These are phyloP conservation scores for Clavaria fumosa DNA, from an alignment of 768 basidiomycete species.

Conservation along the genomic window DNA sequence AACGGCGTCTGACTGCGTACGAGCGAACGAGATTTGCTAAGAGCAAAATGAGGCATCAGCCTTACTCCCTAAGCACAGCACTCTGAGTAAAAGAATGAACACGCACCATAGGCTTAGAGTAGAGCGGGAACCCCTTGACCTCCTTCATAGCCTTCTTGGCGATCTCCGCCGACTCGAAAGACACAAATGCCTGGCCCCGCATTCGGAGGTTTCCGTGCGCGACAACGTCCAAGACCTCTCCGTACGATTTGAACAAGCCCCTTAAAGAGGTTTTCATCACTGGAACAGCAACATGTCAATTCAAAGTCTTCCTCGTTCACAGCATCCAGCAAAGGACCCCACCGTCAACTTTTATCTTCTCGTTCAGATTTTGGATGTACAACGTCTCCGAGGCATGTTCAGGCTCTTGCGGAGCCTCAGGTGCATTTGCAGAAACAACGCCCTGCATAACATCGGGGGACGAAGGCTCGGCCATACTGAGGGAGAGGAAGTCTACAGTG, in stretches of 20 bases:
- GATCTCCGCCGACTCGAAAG: constrained; percentile 67
- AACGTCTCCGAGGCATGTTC: constrained; percentile 67
- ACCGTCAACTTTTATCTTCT: constrained; percentile 80
- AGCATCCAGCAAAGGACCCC: constrained; percentile 7
- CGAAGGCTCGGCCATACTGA: constrained; percentile 18
- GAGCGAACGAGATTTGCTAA: constrained; percentile 92
- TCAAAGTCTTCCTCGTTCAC: too few species aligned
- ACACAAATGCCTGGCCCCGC: constrained; percentile 97
- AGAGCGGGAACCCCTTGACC: constrained; percentile 85
- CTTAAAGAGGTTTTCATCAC: constrained; percentile 81
- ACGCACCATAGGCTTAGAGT: constrained; percentile 89
- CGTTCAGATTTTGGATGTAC: constrained; percentile 93
- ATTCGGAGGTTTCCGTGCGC: constrained; percentile 91
- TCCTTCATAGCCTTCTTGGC: constrained; percentile 86
- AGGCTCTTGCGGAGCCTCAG: constrained; percentile 17
- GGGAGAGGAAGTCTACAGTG: too few species aligned
- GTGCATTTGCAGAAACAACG: constrained; percentile 12
- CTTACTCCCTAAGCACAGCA: too few species aligned
- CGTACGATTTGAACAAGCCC: constrained; percentile 86
- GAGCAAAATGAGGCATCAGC: constrained; percentile 3
- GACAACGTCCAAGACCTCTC: constrained; percentile 87
- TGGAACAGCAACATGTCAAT: too few species aligned
- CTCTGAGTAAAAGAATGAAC: neutral
- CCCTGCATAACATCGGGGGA: constrained; percentile 21
- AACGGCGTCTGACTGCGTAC: constrained; percentile 77